Evolutionary conservation across 2,329 filamentous ascomycete genomes (phyloP), one percentile per base, ranked within the genome.

Genomic region (Aspergillus sp.): DNA sequence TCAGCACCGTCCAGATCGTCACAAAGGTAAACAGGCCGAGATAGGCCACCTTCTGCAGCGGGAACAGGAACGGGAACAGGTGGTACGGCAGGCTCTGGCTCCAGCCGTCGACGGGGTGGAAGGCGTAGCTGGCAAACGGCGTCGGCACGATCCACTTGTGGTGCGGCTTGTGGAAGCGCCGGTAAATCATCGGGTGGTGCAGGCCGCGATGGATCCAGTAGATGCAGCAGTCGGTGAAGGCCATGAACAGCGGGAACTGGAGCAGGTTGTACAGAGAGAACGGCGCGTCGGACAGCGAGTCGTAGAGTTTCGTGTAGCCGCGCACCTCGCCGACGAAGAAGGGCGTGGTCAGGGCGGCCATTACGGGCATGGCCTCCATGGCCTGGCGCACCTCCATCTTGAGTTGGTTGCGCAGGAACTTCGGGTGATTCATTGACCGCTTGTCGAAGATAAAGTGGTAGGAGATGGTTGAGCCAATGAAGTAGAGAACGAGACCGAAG

Each of bases 71-170:
- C 4, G 88, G 86, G 66, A 86, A 95, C 44, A 94, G 43, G 64
- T 96, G 89, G 66, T 95, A 96, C 1, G 89, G 88, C 19, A 93
- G 55, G 37, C 82, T 82, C 67, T 95, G 89, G 5, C 77, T 71
- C 63, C 80, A 95, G 48, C 89, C 89, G 55, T 96, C 89, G 27
- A 95, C 56, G 0, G 89, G 88, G 66, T 96, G 86, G 71, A 96
- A 96, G 33, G 89, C 89, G 55, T 93, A 83, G 49, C 81, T 86
- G 14, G 89, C 86, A 58, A 76, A 95, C 0, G 89, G 89, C 0
- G 86, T 93, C 6, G 89, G 88, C 80, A 95, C 91, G 63, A 95
- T 93, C 89, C 89, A 96, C 69, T 93, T 95, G 75, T 96, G 89
- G 64, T 96, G 89, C 42, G 86, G 80, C 74, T 96, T 96, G 73